These are phyloP conservation scores for Graphium sp. DNA, from an alignment of 2,329 filamentous ascomycete genomes.

Conservation along the genomic window DNA sequence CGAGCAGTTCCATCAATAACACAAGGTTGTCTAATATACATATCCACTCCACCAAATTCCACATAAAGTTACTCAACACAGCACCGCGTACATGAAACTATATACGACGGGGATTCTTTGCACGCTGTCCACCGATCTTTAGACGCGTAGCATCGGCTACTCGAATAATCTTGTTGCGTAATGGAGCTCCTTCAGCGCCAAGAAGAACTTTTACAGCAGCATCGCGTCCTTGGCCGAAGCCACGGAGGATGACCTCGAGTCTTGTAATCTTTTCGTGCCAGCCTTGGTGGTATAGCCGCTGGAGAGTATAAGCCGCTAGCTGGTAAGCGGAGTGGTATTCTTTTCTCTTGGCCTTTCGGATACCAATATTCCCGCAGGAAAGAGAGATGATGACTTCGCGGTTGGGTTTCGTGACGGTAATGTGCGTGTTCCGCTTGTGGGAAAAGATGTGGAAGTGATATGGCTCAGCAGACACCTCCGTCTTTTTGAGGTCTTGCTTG, in stretches of 20 bases:
- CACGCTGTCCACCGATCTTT: conserved; percentile 92
- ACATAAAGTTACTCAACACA: no score
- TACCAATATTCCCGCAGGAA: conserved; percentile 80
- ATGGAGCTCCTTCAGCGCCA: conserved; percentile 62
- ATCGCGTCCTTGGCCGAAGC: conserved; percentile 76
- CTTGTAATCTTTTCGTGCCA: conserved; percentile 58
- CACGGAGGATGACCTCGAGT: conserved; percentile 67
- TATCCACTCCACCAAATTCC: no score
- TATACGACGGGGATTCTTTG: conserved; percentile 67
- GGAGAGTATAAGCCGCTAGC: conserved; percentile 66
- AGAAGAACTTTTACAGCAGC: conserved; percentile 80
- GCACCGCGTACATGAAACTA: no score
- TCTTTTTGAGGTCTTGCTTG: no score
- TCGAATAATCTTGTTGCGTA: conserved; percentile 59
- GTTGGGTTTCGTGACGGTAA: conserved; percentile 76
- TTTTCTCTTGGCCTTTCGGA: conserved; percentile 63
- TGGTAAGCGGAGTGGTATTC: conserved; percentile 89
- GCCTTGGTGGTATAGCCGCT: conserved; percentile 68
- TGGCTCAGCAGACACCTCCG: no score
- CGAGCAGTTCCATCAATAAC: no score
- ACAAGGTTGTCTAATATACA: no score
- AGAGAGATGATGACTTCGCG: conserved; percentile 64
- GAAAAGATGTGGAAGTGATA: conserved; percentile 79
- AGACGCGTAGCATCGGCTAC: conserved; percentile 77
- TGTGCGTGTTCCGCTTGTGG: conserved; percentile 87